Base-by-base conservation (phyloP, 2,329 filamentous ascomycete genomes). In the Curvularia hawaiiensis region DNA sequence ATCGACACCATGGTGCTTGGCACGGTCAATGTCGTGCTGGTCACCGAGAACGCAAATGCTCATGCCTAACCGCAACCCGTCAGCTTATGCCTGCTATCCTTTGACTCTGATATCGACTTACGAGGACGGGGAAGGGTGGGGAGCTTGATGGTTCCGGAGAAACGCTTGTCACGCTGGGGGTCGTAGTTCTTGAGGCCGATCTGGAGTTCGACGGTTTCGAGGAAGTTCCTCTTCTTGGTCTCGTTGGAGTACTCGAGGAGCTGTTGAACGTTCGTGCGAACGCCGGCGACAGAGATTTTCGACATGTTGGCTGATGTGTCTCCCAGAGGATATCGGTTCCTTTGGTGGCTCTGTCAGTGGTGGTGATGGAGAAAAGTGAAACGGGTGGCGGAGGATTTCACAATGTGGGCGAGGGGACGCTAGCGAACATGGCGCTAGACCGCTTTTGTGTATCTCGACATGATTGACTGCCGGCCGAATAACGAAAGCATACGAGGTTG, bases 151-250 rank as follows among this genome's bases (percentile, higher is more conserved):
- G 95, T 98, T 83, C 95, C 95, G 58, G 91, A 96, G 94, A 99
- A 99, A 97, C 94, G 94, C 94, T 99, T 99, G 86, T 99, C 95
- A 92, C 95, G 94, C 90, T 98, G 87, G 79, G 95, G 94, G 81
- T 99, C 77, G 72, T 79, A 79, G 76, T 79, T 79, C 75, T 79
- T 79, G 65, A 79, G 69, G 65, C 77, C 77, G 69, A 79, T 78
- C 73, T 82, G 79, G 67, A 82, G 89, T 82, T 92, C 90, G 80
- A 97, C 91, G 51, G 91, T 94, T 86, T 95, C 92, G 80, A 96
- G 86, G 85, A 97, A 97, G 88, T 97, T 97, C 75, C 92, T 86
- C 90, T 97, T 97, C 90, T 97, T 97, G 82, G 90, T 91, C 82
- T 96, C 88, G 76, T 85, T 85, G 79, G 90, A 96, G 90, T 98